phyloP scores from a whole-genome alignment of 1,139 yeast species.

The Kurtzmaniella quercitrusa region DNA sequence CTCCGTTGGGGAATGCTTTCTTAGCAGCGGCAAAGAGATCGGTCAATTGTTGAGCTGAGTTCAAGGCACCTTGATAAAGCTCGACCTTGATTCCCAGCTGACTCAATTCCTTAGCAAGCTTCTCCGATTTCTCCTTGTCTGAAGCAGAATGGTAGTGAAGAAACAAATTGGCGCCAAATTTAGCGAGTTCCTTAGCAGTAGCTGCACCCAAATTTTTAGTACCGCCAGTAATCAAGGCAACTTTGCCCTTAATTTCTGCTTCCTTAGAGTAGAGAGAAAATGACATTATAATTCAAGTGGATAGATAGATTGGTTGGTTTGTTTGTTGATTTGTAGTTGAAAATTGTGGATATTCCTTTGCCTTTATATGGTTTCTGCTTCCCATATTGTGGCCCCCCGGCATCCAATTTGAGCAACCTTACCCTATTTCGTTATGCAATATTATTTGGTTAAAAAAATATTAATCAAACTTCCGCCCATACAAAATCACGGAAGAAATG shows the following conservation, averaged over 20 bases:
- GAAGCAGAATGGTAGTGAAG: constrained; percentile 51
- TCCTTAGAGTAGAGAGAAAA: constrained; percentile 8
- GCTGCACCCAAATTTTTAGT: constrained; percentile 60
- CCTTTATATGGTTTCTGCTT: no score
- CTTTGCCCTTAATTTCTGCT: constrained; percentile 37
- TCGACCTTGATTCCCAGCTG: constrained; percentile 37
- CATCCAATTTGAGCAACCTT: no score
- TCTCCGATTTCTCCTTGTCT: constrained; percentile 35
- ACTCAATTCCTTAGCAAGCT: constrained; percentile 34
- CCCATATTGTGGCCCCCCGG: no score
- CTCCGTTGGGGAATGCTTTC: constrained; percentile 39
- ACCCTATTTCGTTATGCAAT: no score
- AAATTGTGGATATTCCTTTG: no score
- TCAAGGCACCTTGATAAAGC: constrained; percentile 42
- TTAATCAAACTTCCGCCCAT: no score
- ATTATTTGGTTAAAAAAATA: no score
- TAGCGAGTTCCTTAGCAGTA: constrained; percentile 56
- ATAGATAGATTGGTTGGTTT: no score
- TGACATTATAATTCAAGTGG: constrained; percentile 12
- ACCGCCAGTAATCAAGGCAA: constrained; percentile 61
- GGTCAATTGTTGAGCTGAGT: constrained; percentile 36
- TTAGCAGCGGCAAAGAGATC: constrained; percentile 44
- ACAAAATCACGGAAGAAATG: neutral
- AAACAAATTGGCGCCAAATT: constrained; percentile 50
- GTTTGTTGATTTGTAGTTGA: no score